Base-by-base conservation (phyloP, 768 basidiomycete genomes). In the Mycena floridula region DNA sequence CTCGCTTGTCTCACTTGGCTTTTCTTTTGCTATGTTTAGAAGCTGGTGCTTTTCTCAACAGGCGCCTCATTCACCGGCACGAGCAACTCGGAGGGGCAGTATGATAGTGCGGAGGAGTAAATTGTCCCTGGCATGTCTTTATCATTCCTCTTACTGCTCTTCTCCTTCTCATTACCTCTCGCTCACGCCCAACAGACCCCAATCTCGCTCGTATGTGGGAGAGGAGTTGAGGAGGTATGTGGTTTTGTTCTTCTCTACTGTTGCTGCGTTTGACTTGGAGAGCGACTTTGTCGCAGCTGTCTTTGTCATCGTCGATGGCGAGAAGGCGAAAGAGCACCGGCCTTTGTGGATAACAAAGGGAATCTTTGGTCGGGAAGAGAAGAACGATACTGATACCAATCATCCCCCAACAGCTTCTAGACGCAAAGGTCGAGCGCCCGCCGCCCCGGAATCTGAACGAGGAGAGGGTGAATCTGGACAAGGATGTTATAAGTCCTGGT, bases 141-240 rank as follows among this genome's bases (percentile, higher is more conserved):
- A n/a, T n/a, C n/a, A n/a, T n/a, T n/a, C n/a, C n/a, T n/a, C n/a
- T n/a, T n/a, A n/a, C n/a, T n/a, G n/a, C n/a, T 8, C 21, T 9
- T 8, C 8, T 38, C 18, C 8, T 9, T 11, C 21, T 20, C 21
- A 9, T 38, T 24, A 20, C 20, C 13, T 25, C 25, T 13, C 26
- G 20, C 7, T 43, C 15, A 1, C 25, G 43, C 30, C 25, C n/a
- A 21, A 5, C 45, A 25, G 51, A 25, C 41, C 48, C 20, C 32
- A 15, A 28, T 24, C n/a, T 30, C n/a, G 8, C 13, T 36, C 30
- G 54, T 89, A 84, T 55, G 87, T 80, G 13, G 89, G 92, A 0
- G 94, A 97, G 58, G 89, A 92, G 35, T 66, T 98, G 45, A 79
- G 87, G 50, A 81, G 79, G 54, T 85, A 89, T 73, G 84, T 83